Conservation (phyloP, 768 basidiomycete species). For the Leccinellum rugosiceps region DNA sequence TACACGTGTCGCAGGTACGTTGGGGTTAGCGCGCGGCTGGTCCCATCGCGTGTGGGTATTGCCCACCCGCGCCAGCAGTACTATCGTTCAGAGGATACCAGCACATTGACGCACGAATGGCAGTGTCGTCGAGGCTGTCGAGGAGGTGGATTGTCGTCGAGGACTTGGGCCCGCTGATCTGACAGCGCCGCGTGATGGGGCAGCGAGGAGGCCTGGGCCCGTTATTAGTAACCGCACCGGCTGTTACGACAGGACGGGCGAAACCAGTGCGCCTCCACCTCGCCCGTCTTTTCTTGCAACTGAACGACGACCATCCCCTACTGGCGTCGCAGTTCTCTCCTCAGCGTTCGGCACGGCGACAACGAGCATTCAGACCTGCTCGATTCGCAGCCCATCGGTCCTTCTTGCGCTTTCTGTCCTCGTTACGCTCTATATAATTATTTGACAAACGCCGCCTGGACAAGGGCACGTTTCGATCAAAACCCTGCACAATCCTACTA, state of each 20-base stretch:
- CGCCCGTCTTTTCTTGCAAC: conserved; percentile 17
- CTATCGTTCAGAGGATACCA: not conserved
- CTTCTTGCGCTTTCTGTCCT: conserved; percentile 15
- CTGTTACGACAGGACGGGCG: conserved; percentile 31
- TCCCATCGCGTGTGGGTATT: not conserved
- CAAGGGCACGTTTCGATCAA: conserved; percentile 80
- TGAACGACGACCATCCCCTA: conserved; percentile 19
- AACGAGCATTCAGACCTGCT: conserved; percentile 17
- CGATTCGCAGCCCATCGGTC: conserved; percentile 15
- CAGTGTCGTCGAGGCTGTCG: not conserved
- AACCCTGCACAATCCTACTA: conserved; percentile 48
- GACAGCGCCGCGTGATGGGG: conserved; percentile 25
- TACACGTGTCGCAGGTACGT: conserved; percentile 30
- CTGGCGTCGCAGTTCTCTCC: conserved; percentile 5
- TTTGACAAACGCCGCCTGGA: conserved; percentile 50
- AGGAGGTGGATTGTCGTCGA: conserved; percentile 9
- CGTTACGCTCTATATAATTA: conserved; percentile 32
- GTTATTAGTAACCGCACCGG: conserved; percentile 27
- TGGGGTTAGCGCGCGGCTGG: conserved; percentile 29
- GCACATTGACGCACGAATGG: not conserved
- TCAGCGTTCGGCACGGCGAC: conserved; percentile 11
- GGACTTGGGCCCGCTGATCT: conserved; percentile 4
- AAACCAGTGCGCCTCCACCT: conserved; percentile 31
- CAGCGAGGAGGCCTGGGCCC: conserved; percentile 11
- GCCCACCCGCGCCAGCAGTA: not conserved